A percentile compares a stretch with the other conserved stretches of the same genome.
Evolutionary conservation across 116 monocot species (phyloP).

Genomic region (Dioscorea cayenensis): DNA sequence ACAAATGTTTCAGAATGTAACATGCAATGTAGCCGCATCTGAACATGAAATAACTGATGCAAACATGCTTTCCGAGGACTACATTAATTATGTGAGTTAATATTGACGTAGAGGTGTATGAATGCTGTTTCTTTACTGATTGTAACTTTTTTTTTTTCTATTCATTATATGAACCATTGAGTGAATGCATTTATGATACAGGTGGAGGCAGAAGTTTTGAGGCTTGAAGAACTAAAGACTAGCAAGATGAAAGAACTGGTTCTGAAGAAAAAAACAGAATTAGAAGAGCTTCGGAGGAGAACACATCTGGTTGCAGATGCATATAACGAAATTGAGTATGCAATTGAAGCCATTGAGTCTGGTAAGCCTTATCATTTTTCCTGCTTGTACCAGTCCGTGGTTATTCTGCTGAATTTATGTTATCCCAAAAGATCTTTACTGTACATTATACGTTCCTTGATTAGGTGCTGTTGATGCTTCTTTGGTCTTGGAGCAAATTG

Average conservation of each 20-base stretch:
- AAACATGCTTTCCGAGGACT: conserved; percentile 57
- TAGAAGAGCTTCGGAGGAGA: conserved; percentile 51
- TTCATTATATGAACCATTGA: too few species aligned
- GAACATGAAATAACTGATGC: conserved; percentile 85
- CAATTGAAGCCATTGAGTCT: conserved; percentile 41
- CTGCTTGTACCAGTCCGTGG: not conserved
- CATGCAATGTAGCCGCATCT: conserved; percentile 86
- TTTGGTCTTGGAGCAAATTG: conserved; percentile 53
- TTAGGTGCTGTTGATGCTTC: conserved; percentile 34
- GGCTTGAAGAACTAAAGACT: conserved; percentile 57
- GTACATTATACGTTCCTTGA: not conserved
- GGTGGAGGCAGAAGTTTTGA: conserved; percentile 64
- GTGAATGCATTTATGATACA: conserved; percentile 2
- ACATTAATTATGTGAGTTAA: conserved; percentile 59
- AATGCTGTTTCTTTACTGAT: not conserved
- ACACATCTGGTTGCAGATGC: conserved; percentile 20
- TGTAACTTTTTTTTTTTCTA: not conserved
- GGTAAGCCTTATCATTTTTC: not conserved
- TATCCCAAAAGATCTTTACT: not conserved
- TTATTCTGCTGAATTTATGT: not conserved
- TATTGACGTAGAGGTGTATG: not conserved
- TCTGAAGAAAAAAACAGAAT: conserved; percentile 49
- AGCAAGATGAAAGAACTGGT: conserved; percentile 83
- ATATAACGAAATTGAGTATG: conserved; percentile 33
- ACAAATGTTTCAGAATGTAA: conserved; percentile 67